Evolutionary conservation across 1,284 basidiomycete genomes (phyloP), one percentile per base, ranked within the genome.

Genomic region (Laetiporus sulphureus): DNA sequence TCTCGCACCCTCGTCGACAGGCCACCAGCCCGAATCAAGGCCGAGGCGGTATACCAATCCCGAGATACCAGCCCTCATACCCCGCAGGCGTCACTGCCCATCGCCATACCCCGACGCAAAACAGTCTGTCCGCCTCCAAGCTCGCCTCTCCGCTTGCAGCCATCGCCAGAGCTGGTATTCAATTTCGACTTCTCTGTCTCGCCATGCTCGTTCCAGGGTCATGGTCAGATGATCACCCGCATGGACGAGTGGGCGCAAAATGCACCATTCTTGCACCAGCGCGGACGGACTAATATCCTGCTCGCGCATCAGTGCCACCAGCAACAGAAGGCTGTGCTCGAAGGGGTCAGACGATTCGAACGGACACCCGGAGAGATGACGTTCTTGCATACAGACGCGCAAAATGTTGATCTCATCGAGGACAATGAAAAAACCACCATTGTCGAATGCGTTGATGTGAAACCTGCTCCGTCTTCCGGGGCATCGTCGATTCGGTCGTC

Each of bases 181-280:
- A 48, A 50, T 36, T 47, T 54, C 32, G 50, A 51, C 32, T 50
- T 54, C 23, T 53, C 51, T 3, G 34, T 53, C 21, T 53, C 52
- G 3, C 52, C 52, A 20, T 42, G 48, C 15, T 41, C 31, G 15
- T 34, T 46, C 7, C 36, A 43, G 11, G 38, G 33, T 12, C 31
- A 20, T n/a, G 27, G 43, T 10, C 34, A 49, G 24, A 21, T 45
- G 11, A 21, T 44, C 8, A 12, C 38, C 18, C 29, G 29, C 29
- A 41, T 22, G 35, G 36, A 41, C 13, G 34, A 41, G 6, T 41
- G 31, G 34, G 18, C 36, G 30, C n/a, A n/a, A n/a, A n/a, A n/a
- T n/a, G 39, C 20, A 24, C 32, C 40, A 13, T 36, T 42, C 20
- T 22, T 50, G 23, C 50, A 54, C 27, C 48, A 54, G 16, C 44